These are phyloP conservation scores for Gossypium mustelinum DNA, from an alignment of 345 rosid genomes.

Conservation along the genomic window DNA sequence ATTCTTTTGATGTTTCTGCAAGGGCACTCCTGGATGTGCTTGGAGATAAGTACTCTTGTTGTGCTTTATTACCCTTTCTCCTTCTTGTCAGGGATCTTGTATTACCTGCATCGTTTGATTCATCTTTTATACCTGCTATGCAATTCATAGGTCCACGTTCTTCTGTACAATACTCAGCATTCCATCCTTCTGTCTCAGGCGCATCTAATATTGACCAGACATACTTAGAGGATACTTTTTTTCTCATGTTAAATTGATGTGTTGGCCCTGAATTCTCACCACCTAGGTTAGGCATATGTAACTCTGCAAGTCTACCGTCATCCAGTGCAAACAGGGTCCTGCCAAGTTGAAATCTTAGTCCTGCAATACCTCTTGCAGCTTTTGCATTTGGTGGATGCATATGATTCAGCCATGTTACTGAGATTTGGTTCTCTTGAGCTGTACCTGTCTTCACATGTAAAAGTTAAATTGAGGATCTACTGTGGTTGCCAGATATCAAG, in stretches of 20 bases:
- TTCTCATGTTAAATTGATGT: constrained; percentile 33
- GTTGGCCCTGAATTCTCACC: constrained; percentile 54
- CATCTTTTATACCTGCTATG: constrained; percentile 50
- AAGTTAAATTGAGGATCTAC: constrained; percentile 1
- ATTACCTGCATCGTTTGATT: constrained; percentile 39
- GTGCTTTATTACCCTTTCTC: constrained; percentile 40
- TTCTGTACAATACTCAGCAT: constrained; percentile 68
- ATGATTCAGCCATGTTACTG: constrained; percentile 54
- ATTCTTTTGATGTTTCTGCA: constrained; percentile 21
- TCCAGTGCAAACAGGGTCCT: constrained; percentile 55
- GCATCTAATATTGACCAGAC: constrained; percentile 54
- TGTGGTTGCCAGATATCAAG: background rate
- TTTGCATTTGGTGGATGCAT: constrained; percentile 46
- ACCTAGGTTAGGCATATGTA: constrained; percentile 55
- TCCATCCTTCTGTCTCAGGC: constrained; percentile 76
- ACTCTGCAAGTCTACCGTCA: constrained; percentile 66
- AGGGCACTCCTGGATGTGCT: constrained; percentile 17
- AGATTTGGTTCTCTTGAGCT: constrained; percentile 27
- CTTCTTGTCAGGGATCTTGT: constrained; percentile 42
- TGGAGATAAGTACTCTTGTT: constrained; percentile 38
- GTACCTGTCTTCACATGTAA: constrained; percentile 34
- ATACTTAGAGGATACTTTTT: constrained; percentile 37
- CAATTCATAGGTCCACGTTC: constrained; percentile 60
- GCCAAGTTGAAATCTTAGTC: constrained; percentile 48
- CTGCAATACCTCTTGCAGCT: constrained; percentile 50